Evolutionary conservation across 129 eudicot genomes (phyloP).

Genomic region (Rutidosis leptorrhynchoides): DNA sequence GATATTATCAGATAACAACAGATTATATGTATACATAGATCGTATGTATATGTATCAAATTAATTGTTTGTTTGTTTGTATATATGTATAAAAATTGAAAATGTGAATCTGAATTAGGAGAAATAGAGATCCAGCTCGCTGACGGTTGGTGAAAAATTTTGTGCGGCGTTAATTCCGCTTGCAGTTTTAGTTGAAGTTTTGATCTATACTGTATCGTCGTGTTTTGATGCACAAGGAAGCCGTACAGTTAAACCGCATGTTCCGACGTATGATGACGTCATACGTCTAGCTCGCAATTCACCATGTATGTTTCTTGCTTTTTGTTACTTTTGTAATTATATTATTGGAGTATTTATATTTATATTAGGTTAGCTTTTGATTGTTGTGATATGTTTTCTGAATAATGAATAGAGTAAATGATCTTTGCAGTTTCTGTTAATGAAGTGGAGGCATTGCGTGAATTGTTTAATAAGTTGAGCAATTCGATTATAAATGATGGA

Average conservation of each 20-base stretch:
- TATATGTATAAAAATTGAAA: conserved; percentile 8
- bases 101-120: conserved; percentile 35
- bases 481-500: conserved; percentile 50
- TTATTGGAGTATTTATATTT: too few relatives aligned
- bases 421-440: conserved; percentile 44
- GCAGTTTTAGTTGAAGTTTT: conserved; percentile 30
- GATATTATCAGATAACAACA: neutral
- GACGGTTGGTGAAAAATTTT: conserved; percentile 36
- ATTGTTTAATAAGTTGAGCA: conserved; percentile 46
- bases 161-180: conserved; percentile 36
- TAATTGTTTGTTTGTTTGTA: neutral
- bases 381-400: conserved; percentile 6
- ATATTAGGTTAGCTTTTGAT: neutral
- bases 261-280: conserved; percentile 30
- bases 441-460: conserved; percentile 55
- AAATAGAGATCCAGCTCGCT: conserved; percentile 43
- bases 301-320: conserved; percentile 35
- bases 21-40: neutral
- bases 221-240: conserved; percentile 24
- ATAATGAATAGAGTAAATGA: neutral
- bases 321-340: neutral
- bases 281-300: conserved; percentile 40
- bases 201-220: conserved; percentile 24
- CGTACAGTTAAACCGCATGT: conserved; percentile 13
- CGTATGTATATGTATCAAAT: neutral